phyloP scores from a whole-genome alignment of 1,284 basidiomycete genomes.

The Agroathelia rolfsii region DNA sequence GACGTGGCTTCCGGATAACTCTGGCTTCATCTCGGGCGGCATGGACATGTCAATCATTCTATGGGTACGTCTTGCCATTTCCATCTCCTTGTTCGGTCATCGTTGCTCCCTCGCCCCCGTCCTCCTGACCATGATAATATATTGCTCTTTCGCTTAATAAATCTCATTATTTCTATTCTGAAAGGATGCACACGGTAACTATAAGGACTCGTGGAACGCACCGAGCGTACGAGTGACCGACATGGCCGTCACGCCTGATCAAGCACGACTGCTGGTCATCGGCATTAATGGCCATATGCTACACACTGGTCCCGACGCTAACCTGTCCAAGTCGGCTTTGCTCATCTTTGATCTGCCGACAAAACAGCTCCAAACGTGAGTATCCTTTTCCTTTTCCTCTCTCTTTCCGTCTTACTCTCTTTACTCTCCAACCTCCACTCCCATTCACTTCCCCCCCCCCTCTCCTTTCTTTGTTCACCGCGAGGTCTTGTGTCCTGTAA shows the following conservation, averaged over 20 bases:
- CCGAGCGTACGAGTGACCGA: slow-evolving; percentile 84
- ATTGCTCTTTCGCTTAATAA: not conserved
- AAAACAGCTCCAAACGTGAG: slow-evolving; percentile 29
- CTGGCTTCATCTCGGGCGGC: slow-evolving; percentile 84
- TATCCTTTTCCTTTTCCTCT: slow-evolving; percentile 6
- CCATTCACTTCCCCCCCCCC: too few species aligned
- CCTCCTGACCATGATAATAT: not conserved
- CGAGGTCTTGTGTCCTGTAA: slow-evolving; percentile 2
- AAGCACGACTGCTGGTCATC: slow-evolving; percentile 72
- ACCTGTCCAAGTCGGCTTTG: too few species aligned
- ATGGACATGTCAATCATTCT: slow-evolving; percentile 83
- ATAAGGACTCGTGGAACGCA: slow-evolving; percentile 59
- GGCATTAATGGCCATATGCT: too few species aligned
- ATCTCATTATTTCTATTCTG: slow-evolving; percentile 11
- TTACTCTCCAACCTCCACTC: too few species aligned
- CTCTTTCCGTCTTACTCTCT: too few species aligned
- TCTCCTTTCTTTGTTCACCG: slow-evolving; percentile 1
- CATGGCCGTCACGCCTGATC: slow-evolving; percentile 82
- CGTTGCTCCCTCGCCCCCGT: slow-evolving; percentile 6
- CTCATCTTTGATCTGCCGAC: slow-evolving; percentile 39
- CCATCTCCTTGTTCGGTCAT: slow-evolving; percentile 6
- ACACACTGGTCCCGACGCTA: too few species aligned
- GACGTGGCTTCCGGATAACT: slow-evolving; percentile 82
- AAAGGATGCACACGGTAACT: slow-evolving; percentile 67
- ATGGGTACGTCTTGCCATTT: slow-evolving; percentile 54